Evolutionary conservation across 2,329 filamentous ascomycete species (phyloP), one percentile per base, ranked within the genome.

Genomic region (Pseudogymnoascus sp.): DNA sequence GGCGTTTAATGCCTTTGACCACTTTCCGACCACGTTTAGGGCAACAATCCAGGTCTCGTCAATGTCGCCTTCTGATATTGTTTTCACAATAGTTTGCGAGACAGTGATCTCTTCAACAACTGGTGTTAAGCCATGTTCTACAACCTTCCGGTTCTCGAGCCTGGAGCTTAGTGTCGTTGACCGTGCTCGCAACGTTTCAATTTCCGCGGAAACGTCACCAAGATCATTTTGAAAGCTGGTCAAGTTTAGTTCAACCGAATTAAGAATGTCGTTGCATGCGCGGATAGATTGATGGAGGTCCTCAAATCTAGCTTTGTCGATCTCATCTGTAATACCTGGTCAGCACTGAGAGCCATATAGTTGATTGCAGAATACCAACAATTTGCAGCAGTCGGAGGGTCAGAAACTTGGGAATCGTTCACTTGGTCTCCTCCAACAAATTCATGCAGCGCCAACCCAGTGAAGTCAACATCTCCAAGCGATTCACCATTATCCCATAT

Each of bases 181-280:
- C 54, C 94, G 85, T 59, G 88, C 86, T 75, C 99, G 94, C 40
- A 99, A 77, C 1, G 87, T 92, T 75, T 99, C 94, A 59, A 99
- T 99, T 72, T 99, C 94, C 5, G 92, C 88, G 1, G 94, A 97
- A 10, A 99, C 94, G 11, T 86, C 84, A 7, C 91, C 93, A 9
- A 99, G 83, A 73, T 99, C 95, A 63, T 92, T 89, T 71, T 95
- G 92, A 71, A 99, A 99, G 73, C 87, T 93, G 37, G 89, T 89
- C 60, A 99, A 80, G 72, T 97, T 97, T 33, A 84, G 86, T 76
- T 99, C 93, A 61, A 99, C 94, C 0, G 92, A 96, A 74, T 87
- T 89, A 50, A 97, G 82, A 59, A 97, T 90, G 71, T 96, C 89
- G 74, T 99, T 94, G 76, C 93, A 99, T 59, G 90, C 89, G 71